Base-by-base conservation (phyloP, 805 yeast genomes). In the Metschnikowia aberdeeniae region DNA sequence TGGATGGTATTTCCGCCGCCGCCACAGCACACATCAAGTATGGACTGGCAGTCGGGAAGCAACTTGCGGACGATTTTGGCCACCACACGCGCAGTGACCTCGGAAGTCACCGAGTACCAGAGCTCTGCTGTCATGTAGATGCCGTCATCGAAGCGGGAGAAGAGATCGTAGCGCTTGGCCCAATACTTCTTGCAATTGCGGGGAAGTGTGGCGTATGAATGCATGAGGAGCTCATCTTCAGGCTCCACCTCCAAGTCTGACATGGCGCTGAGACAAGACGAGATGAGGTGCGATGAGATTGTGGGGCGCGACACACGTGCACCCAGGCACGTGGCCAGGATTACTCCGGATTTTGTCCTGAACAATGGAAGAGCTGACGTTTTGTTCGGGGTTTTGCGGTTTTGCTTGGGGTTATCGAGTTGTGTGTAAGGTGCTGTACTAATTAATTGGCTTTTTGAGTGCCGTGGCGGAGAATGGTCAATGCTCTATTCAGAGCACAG, bases 81-180 rank as follows among this genome's bases (percentile, higher is more conserved):
- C 0, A 76, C 63, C 54, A 79, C 80, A 5, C 67, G 63, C 1
- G 96, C 93, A 1, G 86, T 67, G 1, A 61, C 56, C 57, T 90
- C 97, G 0, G 96, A 90, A 0, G 98, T 90, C 5, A 89, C 96
- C 45, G 92, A 83, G 62, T 73, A 90, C 93, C 96, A 86, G 41
- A 89, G 71, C 58, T 84, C 93, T 12, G 77, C 68, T 1, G 85
- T 84, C 68, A 90, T 70, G 43, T 72, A 71, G 1, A 89, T 73
- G 0, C 93, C 92, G 6, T 80, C 75, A 56, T 86, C 88, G 53
- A 73, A 85, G 50, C 65, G 69, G 5, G 79, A 67, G 59, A 89
- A 89, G 8, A 89, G 59, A 12, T 60, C 58, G 51, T 78, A 74
- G n/a, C 95, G 64, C 34, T 76, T 73, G 19, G 61, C 61, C 89